phyloP scores from a whole-genome alignment of 2,329 filamentous ascomycete species.

The Xylaria sp. region DNA sequence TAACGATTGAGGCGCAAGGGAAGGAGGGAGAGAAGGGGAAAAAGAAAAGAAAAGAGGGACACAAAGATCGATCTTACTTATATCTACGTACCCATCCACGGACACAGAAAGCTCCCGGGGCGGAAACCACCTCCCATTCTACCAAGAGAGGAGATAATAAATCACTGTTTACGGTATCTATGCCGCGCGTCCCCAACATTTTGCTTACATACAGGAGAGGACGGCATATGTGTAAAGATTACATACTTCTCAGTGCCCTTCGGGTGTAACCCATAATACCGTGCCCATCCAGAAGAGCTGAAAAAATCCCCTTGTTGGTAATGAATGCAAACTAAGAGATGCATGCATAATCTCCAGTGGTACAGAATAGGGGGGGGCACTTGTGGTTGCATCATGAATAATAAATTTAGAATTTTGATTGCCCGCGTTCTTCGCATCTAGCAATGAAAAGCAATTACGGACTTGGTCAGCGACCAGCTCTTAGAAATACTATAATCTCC shows the following conservation, averaged over 20 bases:
- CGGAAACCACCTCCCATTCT: neutral
- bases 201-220: conserved; percentile 1
- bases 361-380: conserved; percentile 10
- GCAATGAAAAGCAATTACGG: conserved; percentile 23
- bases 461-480: conserved; percentile 3
- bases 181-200: neutral
- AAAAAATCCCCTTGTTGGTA: conserved; percentile 20
- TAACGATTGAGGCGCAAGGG: neutral
- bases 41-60: neutral
- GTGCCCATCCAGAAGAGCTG: conserved; percentile 20
- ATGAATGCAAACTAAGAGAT: conserved; percentile 4
- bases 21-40: too few relatives aligned
- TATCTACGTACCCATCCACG: neutral
- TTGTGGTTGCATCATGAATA: conserved; percentile 18
- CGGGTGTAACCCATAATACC: conserved; percentile 25
- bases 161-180: conserved; percentile 1
- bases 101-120: neutral
- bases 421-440: conserved; percentile 12
- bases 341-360: neutral
- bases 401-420: conserved; percentile 28
- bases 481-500: conserved; percentile 10
- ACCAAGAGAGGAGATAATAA: neutral
- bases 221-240: conserved; percentile 5
- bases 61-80: neutral
- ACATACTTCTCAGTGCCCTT: conserved; percentile 13